Conservation (phyloP, 768 basidiomycete species). For the Pleurotus djamor region DNA sequence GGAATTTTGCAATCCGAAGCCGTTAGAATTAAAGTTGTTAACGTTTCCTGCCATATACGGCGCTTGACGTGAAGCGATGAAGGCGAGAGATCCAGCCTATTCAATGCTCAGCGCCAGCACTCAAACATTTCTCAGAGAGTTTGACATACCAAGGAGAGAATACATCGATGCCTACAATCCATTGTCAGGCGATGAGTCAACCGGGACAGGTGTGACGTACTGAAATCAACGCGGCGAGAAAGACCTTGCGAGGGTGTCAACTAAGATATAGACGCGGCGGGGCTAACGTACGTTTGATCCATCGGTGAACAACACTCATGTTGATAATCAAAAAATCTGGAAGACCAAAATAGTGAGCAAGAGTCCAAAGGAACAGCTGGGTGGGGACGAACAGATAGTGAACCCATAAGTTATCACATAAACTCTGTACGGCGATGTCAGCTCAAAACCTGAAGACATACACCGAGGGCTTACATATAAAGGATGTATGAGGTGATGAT, state of each 20-base stretch:
- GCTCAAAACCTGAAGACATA: slow-evolving; percentile 3
- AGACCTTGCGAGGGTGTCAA: slow-evolving; percentile 35
- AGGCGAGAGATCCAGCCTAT: slow-evolving; percentile 55
- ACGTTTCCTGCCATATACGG: slow-evolving; percentile 79
- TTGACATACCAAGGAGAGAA: slow-evolving; percentile 67
- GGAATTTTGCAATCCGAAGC: slow-evolving; percentile 59
- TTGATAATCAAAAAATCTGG: slow-evolving; percentile 67
- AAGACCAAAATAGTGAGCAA: slow-evolving; percentile 3
- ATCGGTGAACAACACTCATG: slow-evolving; percentile 42
- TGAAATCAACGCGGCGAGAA: slow-evolving; percentile 70
- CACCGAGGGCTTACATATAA: slow-evolving; percentile 42
- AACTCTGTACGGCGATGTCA: slow-evolving; percentile 24
- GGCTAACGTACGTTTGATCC: slow-evolving; percentile 56
- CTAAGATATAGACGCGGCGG: not conserved
- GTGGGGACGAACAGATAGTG: slow-evolving; percentile 47
- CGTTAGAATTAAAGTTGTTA: slow-evolving; percentile 65
- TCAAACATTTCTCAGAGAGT: not conserved
- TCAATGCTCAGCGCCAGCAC: not conserved
- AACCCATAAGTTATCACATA: slow-evolving; percentile 65
- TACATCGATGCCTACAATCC: slow-evolving; percentile 63
- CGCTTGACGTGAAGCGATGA: slow-evolving; percentile 61
- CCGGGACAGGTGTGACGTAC: slow-evolving; percentile 34
- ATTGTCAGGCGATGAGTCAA: not conserved
- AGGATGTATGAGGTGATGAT: slow-evolving; percentile 63
- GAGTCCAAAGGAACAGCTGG: slow-evolving; percentile 1